Conservation (phyloP, 2,329 filamentous ascomycete species). For the Exophiala oligosperma region DNA sequence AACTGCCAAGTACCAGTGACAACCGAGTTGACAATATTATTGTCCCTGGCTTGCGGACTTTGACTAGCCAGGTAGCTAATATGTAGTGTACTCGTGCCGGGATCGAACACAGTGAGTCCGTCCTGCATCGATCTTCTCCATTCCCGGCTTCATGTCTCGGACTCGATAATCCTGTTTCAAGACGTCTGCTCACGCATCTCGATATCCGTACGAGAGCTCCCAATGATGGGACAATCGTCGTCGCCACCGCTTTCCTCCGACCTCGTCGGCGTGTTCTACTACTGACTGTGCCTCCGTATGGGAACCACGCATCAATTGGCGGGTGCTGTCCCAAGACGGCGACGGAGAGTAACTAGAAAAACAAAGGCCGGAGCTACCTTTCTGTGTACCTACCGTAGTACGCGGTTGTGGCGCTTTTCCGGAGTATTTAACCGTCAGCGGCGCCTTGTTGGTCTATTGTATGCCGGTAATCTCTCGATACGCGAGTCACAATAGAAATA, state of each 20-base stretch:
- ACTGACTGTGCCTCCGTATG: too few species aligned
- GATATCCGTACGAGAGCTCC: neutral
- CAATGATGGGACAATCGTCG: constrained; percentile 2
- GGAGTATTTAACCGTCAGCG: constrained; percentile 19
- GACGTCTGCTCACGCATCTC: constrained; percentile 16
- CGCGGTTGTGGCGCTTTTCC: constrained; percentile 17
- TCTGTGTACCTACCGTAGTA: neutral
- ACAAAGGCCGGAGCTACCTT: too few species aligned
- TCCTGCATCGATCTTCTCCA: constrained; percentile 22
- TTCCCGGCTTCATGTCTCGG: constrained; percentile 21
- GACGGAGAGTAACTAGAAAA: neutral
- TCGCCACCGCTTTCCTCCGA: neutral
- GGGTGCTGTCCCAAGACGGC: neutral
- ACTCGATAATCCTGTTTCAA: constrained; percentile 19
- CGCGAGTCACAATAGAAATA: constrained; percentile 8
- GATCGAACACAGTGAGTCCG: constrained; percentile 3
- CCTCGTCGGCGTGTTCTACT: too few species aligned
- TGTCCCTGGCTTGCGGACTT: constrained; percentile 8
- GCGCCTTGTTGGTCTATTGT: neutral
- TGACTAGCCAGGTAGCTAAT: constrained; percentile 7
- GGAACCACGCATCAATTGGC: too few species aligned
- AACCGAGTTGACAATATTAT: neutral
- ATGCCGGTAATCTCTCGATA: constrained; percentile 22
- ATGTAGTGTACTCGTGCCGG: neutral
- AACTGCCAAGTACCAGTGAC: constrained; percentile 5